Base-by-base conservation (phyloP, 2,329 filamentous ascomycete species). In the Colletotrichum falcatum region DNA sequence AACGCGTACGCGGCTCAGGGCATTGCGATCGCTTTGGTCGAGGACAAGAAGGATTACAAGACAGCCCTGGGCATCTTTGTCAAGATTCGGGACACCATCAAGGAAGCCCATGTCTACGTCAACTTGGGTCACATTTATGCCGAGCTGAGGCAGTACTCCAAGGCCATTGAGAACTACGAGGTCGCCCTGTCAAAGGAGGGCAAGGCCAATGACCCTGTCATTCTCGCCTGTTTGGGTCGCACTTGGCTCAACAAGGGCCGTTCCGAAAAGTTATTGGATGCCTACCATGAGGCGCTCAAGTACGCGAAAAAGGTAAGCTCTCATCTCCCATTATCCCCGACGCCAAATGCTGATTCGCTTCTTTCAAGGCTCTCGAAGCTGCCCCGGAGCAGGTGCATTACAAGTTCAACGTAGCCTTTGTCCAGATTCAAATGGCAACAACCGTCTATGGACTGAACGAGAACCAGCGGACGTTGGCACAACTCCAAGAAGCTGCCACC, bases 1-100 rank as follows among this genome's bases (percentile, higher is more conserved):
- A 99, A 98, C 75, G 95, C 96, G 0, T 97, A 97, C 79, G 97
- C 97, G 9, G 96, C 96, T 2, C 96, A 99, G 79, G 96, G 97
- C 71, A 90, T 99, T 74, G 96, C 94, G 18, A 98, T 99, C 77
- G 95, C 95, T 11, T 85, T 99, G 35, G 91, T 96, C 0, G 96
- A 99, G 79, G 95, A 98, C 79, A 96, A 92, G 83, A 98, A 96
- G 80, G 94, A 98, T 76, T 91, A 91, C 80, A 91, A 91, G 73
- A 88, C 88, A 30, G 95, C 94, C 3, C 88, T 99, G 55, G 89
- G 94, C 61, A 94, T 99, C 73, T 94, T 99, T 78, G 90, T 94
- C 74, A 96, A 96, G 79, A 89, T 98, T 73, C 91, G 93, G 61
- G 96, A 98, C 76, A 97, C 95, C 0, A 82, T 99, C 76, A 94